phyloP scores from a whole-genome alignment of 1,139 yeast species.

The Lodderomyces orthopsilosis region DNA sequence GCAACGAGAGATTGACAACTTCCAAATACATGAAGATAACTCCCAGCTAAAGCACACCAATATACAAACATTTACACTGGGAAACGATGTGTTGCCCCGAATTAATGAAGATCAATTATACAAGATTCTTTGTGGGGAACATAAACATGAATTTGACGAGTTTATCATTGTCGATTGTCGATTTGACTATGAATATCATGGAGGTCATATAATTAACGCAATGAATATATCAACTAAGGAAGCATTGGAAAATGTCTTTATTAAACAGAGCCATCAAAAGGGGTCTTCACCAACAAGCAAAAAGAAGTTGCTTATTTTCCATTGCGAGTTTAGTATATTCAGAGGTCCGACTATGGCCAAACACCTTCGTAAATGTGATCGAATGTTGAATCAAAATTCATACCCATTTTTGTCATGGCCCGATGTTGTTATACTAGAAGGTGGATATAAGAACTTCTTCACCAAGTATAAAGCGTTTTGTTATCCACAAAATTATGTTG shows the following conservation, averaged over 20 bases:
- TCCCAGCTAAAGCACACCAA: slow-evolving; percentile 40
- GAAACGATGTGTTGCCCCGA: slow-evolving; percentile 71
- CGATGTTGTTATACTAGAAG: slow-evolving; percentile 82
- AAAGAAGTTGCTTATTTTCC: slow-evolving; percentile 66
- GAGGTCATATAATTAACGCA: slow-evolving; percentile 90
- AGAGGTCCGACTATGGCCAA: slow-evolving; percentile 93
- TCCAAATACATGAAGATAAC: slow-evolving; percentile 30
- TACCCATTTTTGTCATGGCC: slow-evolving; percentile 86
- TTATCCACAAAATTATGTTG: slow-evolving; percentile 75
- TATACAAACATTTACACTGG: slow-evolving; percentile 44
- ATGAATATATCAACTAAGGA: slow-evolving; percentile 71
- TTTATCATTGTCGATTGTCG: slow-evolving; percentile 78
- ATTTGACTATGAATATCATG: slow-evolving; percentile 84
- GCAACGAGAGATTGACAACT: slow-evolving; percentile 33
- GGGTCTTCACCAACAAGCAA: slow-evolving; percentile 11
- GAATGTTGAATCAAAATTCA: slow-evolving; percentile 64
- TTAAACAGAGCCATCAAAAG: slow-evolving; percentile 3
- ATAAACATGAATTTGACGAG: slow-evolving; percentile 55
- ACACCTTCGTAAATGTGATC: slow-evolving; percentile 79
- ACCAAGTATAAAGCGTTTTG: slow-evolving; percentile 53
- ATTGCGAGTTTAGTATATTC: slow-evolving; percentile 90
- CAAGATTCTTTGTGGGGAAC: slow-evolving; percentile 58
- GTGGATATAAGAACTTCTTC: slow-evolving; percentile 84
- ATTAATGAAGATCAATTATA: slow-evolving; percentile 66
- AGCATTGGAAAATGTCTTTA: slow-evolving; percentile 55